Conservation (phyloP, 768 basidiomycete species). For the Panellus pusillus region DNA sequence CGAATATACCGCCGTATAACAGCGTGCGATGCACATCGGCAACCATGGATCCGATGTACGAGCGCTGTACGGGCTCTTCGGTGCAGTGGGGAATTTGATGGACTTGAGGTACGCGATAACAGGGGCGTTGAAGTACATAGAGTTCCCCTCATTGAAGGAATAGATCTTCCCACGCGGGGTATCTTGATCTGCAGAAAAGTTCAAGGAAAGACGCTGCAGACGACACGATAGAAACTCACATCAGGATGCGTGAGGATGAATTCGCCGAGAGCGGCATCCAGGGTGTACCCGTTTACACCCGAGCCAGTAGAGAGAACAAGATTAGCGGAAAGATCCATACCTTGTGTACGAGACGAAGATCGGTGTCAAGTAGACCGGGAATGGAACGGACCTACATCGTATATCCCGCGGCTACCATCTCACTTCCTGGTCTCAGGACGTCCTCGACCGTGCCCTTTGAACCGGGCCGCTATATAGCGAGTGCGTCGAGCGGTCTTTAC, state of each 20-base stretch:
- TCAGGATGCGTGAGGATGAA: slow-evolving; percentile 99
- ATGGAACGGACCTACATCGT: slow-evolving; percentile 68
- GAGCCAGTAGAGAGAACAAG: slow-evolving; percentile 92
- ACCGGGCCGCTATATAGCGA: slow-evolving; percentile 55
- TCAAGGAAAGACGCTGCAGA: slow-evolving; percentile 8
- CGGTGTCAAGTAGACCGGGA: not conserved
- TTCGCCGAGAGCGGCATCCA: slow-evolving; percentile 93
- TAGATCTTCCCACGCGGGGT: slow-evolving; percentile 97
- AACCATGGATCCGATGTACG: slow-evolving; percentile 98
- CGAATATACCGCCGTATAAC: slow-evolving; percentile 97
- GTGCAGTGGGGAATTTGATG: slow-evolving; percentile 83
- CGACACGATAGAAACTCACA: slow-evolving; percentile 36
- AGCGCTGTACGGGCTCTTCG: slow-evolving; percentile 84
- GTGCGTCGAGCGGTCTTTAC: not conserved
- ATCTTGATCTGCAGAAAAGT: slow-evolving; percentile 71
- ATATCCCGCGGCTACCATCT: slow-evolving; percentile 98
- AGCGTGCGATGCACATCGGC: slow-evolving; percentile 97
- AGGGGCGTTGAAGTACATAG: slow-evolving; percentile 87
- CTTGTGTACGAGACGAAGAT: slow-evolving; percentile 25
- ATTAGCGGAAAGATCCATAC: slow-evolving; percentile 93
- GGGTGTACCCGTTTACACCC: slow-evolving; percentile 97
- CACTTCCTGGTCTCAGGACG: slow-evolving; percentile 88
- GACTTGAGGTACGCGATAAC: slow-evolving; percentile 82
- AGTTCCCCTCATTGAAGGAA: slow-evolving; percentile 99
- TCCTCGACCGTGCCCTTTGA: slow-evolving; percentile 82